phyloP scores from a whole-genome alignment of 768 basidiomycete species.

The Epithele typhae region DNA sequence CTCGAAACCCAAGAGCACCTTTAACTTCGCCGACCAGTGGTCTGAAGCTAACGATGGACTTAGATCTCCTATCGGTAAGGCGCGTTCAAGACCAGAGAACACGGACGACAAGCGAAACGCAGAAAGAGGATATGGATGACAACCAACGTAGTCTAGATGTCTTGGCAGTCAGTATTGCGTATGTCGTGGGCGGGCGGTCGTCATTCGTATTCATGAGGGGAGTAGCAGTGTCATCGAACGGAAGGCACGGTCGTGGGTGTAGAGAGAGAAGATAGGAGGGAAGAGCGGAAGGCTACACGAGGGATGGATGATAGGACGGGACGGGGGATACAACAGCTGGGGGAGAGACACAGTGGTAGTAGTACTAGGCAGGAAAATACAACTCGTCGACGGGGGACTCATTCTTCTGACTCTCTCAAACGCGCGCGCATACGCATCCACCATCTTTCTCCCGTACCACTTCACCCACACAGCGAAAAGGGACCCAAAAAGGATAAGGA shows the following conservation, averaged over 20 bases:
- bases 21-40: no score
- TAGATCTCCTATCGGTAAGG: background rate
- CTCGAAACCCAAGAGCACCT: background rate
- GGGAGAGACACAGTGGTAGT: no score
- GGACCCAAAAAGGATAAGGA: conserved; percentile 2
- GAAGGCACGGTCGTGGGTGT: background rate
- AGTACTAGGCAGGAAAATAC: conserved; percentile 2
- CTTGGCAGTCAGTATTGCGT: conserved; percentile 5
- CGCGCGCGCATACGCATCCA: background rate
- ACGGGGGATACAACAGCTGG: no score
- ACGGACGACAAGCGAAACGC: background rate
- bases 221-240: conserved; percentile 1
- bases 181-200: conserved; percentile 1
- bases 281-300: background rate
- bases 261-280: background rate
- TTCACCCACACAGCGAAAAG: no score
- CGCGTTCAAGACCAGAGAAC: background rate
- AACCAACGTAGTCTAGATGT: conserved; percentile 16
- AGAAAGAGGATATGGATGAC: background rate
- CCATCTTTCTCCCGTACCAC: background rate
- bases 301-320: background rate
- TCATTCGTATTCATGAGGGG: no score
- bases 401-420: background rate
- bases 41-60: background rate
- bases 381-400: conserved; percentile 4